A percentile compares a stretch with the other conserved stretches of the same genome.
phyloP scores from a whole-genome alignment of 495 filamentous ascomycete species.

The Oidiodendron maius region DNA sequence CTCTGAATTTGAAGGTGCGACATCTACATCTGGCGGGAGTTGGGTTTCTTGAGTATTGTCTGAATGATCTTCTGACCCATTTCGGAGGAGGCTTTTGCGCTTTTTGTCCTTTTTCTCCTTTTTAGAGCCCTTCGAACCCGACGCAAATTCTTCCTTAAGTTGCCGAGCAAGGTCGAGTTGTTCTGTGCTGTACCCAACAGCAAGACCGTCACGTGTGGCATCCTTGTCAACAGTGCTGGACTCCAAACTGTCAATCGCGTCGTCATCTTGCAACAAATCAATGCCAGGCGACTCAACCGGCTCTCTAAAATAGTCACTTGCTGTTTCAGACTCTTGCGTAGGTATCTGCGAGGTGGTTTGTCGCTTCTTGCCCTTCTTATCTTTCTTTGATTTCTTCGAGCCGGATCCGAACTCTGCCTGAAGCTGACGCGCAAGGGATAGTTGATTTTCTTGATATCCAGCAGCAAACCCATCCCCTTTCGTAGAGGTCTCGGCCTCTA shows the following conservation, averaged over 20 bases:
- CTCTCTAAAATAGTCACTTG: neutral
- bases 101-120: conserved; percentile 25
- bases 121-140: conserved; percentile 13
- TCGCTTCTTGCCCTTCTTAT: conserved; percentile 28
- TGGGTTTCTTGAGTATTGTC: neutral
- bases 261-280: neutral
- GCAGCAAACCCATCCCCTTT: conserved; percentile 18
- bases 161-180: conserved; percentile 16
- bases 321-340: neutral
- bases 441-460: conserved; percentile 19
- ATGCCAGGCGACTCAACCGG: neutral
- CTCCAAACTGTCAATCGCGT: neutral
- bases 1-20: neutral
- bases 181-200: conserved; percentile 11
- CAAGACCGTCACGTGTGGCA: conserved; percentile 6
- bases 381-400: conserved; percentile 39
- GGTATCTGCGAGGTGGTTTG: conserved; percentile 11
- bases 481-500: neutral
- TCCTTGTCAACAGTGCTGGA: neutral
- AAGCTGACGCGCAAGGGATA: conserved; percentile 32
- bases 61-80: neutral
- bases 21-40: neutral
- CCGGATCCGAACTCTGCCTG: conserved; percentile 25
- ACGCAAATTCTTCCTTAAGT: conserved; percentile 16
- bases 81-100: neutral